A percentile compares a stretch with the other conserved stretches of the same genome.
These are phyloP conservation scores for Mytilinidion resinicola DNA, from an alignment of 495 filamentous ascomycete genomes.

Conservation along the genomic window DNA sequence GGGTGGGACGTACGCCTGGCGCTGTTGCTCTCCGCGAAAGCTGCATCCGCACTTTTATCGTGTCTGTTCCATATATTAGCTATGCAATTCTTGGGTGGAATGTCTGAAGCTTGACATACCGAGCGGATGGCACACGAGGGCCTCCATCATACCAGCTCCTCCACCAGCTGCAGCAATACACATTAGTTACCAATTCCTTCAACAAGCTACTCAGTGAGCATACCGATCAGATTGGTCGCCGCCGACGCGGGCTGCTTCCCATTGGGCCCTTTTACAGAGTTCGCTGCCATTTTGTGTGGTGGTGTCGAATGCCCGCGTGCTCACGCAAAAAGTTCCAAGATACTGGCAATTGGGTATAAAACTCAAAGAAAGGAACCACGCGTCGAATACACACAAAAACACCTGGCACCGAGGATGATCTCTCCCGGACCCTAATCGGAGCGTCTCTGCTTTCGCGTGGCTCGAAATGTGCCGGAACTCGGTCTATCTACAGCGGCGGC, in stretches of 20 bases:
- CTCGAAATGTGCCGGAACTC: neutral
- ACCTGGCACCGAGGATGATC: neutral
- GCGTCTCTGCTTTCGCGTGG: neutral
- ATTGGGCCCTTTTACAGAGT: constrained; percentile 53
- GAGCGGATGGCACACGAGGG: constrained; percentile 90
- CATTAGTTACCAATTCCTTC: neutral
- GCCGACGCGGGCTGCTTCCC: constrained; percentile 75
- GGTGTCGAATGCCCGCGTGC: constrained; percentile 26
- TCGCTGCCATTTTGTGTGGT: constrained; percentile 56
- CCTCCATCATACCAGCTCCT: constrained; percentile 99
- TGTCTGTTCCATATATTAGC: constrained; percentile 49
- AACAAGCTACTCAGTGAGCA: neutral
- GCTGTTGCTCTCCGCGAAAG: constrained; percentile 77
- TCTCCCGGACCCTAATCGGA: neutral
- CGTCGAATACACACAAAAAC: neutral
- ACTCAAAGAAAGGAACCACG: neutral
- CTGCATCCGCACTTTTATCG: constrained; percentile 99
- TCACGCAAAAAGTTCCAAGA: neutral
- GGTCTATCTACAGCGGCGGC: neutral
- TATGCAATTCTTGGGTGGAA: neutral
- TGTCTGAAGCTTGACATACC: constrained; percentile 47
- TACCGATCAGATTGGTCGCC: constrained; percentile 92
- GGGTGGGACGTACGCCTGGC: constrained; percentile 58
- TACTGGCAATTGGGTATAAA: neutral
- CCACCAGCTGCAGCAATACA: constrained; percentile 65